These are phyloP conservation scores for Oehlia diaphana DNA, from an alignment of 192 early-diverging fungal genomes.

Conservation along the genomic window DNA sequence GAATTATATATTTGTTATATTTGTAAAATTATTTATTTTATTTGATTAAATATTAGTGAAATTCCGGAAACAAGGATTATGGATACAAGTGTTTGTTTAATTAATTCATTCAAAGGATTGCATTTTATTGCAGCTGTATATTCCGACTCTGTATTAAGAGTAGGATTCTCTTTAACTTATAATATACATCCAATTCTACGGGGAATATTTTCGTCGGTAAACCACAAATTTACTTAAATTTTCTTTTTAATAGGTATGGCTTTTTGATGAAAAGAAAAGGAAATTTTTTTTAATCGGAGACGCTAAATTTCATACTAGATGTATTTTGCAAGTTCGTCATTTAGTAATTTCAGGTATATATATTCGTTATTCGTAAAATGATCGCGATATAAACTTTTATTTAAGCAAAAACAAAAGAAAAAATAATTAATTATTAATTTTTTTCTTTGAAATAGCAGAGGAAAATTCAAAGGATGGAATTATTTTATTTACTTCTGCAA, in stretches of 20 bases:
- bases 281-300: constrained; percentile 51
- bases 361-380: not conserved
- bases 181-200: no score
- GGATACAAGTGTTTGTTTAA: constrained; percentile 57
- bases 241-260: constrained; percentile 47
- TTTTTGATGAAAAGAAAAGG: constrained; percentile 53
- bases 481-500: constrained; percentile 55
- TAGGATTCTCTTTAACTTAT: constrained; percentile 12
- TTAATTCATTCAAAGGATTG: constrained; percentile 28
- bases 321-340: constrained; percentile 61
- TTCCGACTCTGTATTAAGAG: constrained; percentile 67
- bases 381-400: not conserved
- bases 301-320: constrained; percentile 58
- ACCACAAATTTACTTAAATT: not conserved
- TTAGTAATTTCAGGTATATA: constrained; percentile 33
- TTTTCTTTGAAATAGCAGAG: not conserved
- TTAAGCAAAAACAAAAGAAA: not conserved
- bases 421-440: no score
- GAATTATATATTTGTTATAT: no score
- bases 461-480: constrained; percentile 33
- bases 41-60: constrained; percentile 36
- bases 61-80: constrained; percentile 73
- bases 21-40: not conserved
- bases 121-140: constrained; percentile 69
- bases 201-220: no score